phyloP scores from a whole-genome alignment of 2,329 filamentous ascomycete species.

The Aspergillus uvarum region DNA sequence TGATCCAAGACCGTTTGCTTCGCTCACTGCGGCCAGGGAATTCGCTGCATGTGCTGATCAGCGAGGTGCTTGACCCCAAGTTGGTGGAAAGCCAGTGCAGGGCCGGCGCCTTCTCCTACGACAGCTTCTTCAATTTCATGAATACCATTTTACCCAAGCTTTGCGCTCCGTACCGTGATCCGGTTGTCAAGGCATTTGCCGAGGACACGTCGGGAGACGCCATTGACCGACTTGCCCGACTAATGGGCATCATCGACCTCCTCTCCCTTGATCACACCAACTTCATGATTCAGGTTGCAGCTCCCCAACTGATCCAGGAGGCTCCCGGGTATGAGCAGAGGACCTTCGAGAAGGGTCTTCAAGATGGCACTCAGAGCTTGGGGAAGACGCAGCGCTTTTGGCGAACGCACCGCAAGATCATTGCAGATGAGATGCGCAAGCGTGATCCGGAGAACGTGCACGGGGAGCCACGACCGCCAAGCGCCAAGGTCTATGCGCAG shows the following conservation, averaged over 20 bases:
- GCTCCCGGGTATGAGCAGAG: conserved; percentile 62
- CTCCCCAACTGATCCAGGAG: conserved; percentile 61
- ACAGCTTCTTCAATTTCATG: conserved; percentile 64
- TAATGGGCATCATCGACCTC: conserved; percentile 63
- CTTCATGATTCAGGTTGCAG: conserved; percentile 62
- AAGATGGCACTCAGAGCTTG: conserved; percentile 52
- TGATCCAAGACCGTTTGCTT: conserved; percentile 61
- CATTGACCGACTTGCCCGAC: conserved; percentile 62
- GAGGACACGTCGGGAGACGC: conserved; percentile 55
- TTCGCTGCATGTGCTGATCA: conserved; percentile 61
- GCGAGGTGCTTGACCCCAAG: conserved; percentile 60
- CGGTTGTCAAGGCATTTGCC: conserved; percentile 56
- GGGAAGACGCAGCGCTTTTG: conserved; percentile 58
- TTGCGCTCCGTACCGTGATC: conserved; percentile 64
- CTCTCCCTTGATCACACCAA: conserved; percentile 65
- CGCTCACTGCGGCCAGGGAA: conserved; percentile 60
- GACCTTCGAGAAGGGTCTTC: conserved; percentile 57
- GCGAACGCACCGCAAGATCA: conserved; percentile 40
- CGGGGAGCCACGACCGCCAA: conserved; percentile 35
- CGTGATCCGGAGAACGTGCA: conserved; percentile 41
- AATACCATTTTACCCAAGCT: conserved; percentile 62
- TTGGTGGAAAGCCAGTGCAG: conserved; percentile 58
- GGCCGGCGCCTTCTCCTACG: conserved; percentile 62
- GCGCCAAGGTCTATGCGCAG: conserved; percentile 55
- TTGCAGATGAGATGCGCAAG: conserved; percentile 53